Base-by-base conservation (phyloP, 1,284 basidiomycete species). In the Puccinia coronata region DNA sequence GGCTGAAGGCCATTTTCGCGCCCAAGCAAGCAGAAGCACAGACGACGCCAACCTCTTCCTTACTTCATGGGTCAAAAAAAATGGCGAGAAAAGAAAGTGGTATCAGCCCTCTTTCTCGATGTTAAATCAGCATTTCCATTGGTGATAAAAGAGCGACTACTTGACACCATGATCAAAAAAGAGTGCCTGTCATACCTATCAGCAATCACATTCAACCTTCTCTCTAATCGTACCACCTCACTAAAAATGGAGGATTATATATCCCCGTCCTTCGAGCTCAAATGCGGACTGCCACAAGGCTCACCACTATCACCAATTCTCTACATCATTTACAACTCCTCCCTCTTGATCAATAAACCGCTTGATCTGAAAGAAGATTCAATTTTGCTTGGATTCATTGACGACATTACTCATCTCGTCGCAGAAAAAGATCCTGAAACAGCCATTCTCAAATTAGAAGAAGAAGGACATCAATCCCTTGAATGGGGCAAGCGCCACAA, bases 251-350 rank as follows among this genome's bases (percentile, higher is more conserved):
- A 55, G 3, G 61, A 67, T 41, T 78, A 70, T 34, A 14, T 55
- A 20, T 78, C 76, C 16, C n/a, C 39, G 14, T 53, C 25, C 18
- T 34, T 78, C 63, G n/a, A 34, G 4, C 34, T 78, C 8, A 43
- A 43, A 16, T 67, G 65, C 25, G 76, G 76, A 9, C 51, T 78
- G 12, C 76, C 76, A 41, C 76, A 78, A 78, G 75, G 75, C 12
- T 77, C 74, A 11, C 59, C 75, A 18, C 49, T 78, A 3, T 78
- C 47, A 11, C 43, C 53, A 12, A 67, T 70, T n/a, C 65, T 78
- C 8, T 78, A 78, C 49, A 69, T 78, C 39, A 55, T 78, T 16
- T 69, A 78, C 43, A 78, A 69, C 57, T 78, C 76, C 2, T 20
- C 18, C 5, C 16, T 76, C 6, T 25, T 76, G 2, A 51, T 43